A percentile compares a stretch with the other conserved stretches of the same genome.
Evolutionary conservation across 495 filamentous ascomycete species (phyloP).

Genomic region (Diplogelasinospora grovesii): DNA sequence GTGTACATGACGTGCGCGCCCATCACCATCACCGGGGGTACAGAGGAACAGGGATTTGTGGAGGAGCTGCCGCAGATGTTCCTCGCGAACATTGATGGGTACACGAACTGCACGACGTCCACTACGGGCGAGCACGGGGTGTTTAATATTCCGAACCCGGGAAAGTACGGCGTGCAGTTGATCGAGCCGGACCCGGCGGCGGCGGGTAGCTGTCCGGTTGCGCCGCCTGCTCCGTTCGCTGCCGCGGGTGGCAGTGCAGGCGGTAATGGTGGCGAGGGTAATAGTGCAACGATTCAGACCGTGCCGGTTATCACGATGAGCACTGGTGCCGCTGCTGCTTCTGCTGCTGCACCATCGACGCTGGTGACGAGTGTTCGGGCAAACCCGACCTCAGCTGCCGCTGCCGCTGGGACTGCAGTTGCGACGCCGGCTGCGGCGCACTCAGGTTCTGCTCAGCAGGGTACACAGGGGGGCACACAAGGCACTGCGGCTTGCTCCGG

Average conservation of each 20-base stretch:
- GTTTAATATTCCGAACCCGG: constrained; percentile 15
- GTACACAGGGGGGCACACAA: no score
- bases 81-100: constrained; percentile 43
- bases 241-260: no score
- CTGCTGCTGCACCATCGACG: no score
- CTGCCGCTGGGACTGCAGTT: background rate
- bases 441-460: no score
- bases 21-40: constrained; percentile 39
- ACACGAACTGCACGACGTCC: background rate
- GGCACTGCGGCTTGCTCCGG: background rate
- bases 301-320: background rate
- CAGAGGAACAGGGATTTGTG: constrained; percentile 12
- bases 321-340: no score
- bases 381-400: background rate
- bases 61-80: constrained; percentile 46
- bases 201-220: background rate
- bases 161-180: constrained; percentile 7
- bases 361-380: no score
- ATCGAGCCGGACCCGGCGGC: constrained; percentile 4
- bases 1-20: constrained; percentile 55
- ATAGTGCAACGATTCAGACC: background rate
- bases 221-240: background rate
- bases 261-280: no score
- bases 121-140: constrained; percentile 8
- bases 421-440: background rate